Evolutionary conservation across 345 rosid genomes (phyloP).

Genomic region (Durio zibethinus): DNA sequence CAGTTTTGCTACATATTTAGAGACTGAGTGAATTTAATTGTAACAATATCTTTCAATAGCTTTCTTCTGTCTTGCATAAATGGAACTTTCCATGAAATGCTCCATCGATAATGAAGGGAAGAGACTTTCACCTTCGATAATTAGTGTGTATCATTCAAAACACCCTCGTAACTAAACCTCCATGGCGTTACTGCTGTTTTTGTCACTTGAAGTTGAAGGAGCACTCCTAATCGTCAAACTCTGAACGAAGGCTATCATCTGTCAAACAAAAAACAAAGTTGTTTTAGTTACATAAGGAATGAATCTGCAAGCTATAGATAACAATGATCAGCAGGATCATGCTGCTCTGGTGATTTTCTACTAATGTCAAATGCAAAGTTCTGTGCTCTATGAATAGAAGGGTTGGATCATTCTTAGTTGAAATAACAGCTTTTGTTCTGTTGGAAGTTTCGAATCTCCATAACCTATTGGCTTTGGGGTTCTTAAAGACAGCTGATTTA

Average conservation of each 20-base stretch:
- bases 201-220: conserved; percentile 22
- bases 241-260: conserved; percentile 73
- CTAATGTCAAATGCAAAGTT: not conserved
- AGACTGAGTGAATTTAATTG: not conserved
- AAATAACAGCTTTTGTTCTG: not conserved
- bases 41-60: not conserved
- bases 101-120: not conserved
- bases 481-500: not conserved
- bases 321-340: not conserved
- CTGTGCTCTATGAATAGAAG: not conserved
- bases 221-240: conserved; percentile 50
- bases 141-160: not conserved
- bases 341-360: not conserved
- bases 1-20: not conserved
- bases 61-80: not conserved
- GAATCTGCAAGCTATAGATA: not conserved
- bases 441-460: too few relatives aligned
- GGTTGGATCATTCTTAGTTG: not conserved
- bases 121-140: not conserved
- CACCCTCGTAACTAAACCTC: conserved; percentile 18
- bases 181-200: conserved; percentile 8
- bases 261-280: conserved; percentile 13
- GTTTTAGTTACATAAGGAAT: not conserved
- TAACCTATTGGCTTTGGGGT: too few relatives aligned
- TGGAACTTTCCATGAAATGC: not conserved